phyloP scores from a whole-genome alignment of 352 stramenopile genomes.

The Phytophthora sp. region DNA sequence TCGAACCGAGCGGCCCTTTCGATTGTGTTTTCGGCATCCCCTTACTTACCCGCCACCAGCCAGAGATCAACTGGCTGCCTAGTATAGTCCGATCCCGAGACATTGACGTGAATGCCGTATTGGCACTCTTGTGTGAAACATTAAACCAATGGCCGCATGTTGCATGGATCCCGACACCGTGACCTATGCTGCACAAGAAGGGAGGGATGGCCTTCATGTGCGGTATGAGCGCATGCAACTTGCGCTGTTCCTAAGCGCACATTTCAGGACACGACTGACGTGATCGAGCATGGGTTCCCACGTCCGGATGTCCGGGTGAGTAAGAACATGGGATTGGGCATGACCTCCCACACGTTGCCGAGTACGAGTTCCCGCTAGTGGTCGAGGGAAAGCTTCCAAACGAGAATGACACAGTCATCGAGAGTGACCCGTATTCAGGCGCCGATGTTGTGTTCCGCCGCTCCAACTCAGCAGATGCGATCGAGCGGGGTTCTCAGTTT shows the following conservation, averaged over 20 bases:
- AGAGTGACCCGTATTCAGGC: not conserved
- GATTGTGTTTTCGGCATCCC: conserved; percentile 39
- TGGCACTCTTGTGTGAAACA: conserved; percentile 8
- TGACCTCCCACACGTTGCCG: conserved; percentile 8
- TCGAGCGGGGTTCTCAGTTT: conserved; percentile 14
- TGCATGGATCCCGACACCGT: conserved; percentile 19
- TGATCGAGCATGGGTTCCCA: no score
- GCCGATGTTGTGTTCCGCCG: conserved; percentile 8
- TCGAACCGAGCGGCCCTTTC: conserved; percentile 32
- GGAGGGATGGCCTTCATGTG: conserved; percentile 26
- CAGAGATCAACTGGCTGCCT: conserved; percentile 26
- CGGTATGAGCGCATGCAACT: no score
- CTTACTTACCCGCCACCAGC: conserved; percentile 34
- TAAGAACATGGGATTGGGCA: not conserved
- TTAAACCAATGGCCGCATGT: conserved; percentile 9
- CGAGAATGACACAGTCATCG: not conserved
- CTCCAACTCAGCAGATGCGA: conserved; percentile 5
- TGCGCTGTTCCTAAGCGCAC: no score
- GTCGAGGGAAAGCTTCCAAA: conserved; percentile 12
- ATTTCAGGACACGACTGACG: no score
- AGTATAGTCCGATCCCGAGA: conserved; percentile 10
- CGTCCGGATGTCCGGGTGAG: not conserved
- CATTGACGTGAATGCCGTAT: conserved; percentile 19
- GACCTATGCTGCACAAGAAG: not conserved
- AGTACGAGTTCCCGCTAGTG: conserved; percentile 10